phyloP scores from a whole-genome alignment of 2,329 filamentous ascomycete genomes.

The Chalaropsis thielavioides region DNA sequence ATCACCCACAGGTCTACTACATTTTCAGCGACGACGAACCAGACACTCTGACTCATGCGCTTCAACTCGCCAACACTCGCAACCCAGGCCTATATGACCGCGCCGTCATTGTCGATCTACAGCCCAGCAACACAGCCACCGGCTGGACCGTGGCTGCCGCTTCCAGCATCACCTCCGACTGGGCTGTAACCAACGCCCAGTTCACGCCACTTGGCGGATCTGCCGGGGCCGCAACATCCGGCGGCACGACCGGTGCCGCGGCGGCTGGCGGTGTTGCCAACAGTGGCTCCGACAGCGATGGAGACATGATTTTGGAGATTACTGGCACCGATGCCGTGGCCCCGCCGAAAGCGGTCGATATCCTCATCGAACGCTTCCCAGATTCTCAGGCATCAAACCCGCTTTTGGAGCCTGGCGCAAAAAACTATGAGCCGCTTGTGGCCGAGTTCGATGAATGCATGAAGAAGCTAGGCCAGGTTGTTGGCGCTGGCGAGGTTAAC shows the following conservation, averaged over 20 bases:
- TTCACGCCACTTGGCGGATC: slow-evolving; percentile 32
- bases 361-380: neutral
- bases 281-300: slow-evolving; percentile 4
- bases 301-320: slow-evolving; percentile 13
- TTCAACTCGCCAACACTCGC: slow-evolving; percentile 26
- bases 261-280: neutral
- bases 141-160: slow-evolving; percentile 49
- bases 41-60: slow-evolving; percentile 53
- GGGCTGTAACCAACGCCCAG: slow-evolving; percentile 42
- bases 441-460: slow-evolving; percentile 46
- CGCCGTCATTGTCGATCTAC: slow-evolving; percentile 43
- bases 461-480: slow-evolving; percentile 38
- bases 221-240: slow-evolving; percentile 30
- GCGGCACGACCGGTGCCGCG: slow-evolving; percentile 26
- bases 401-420: slow-evolving; percentile 21
- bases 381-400: slow-evolving; percentile 12
- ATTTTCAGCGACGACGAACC: slow-evolving; percentile 86
- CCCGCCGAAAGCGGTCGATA: neutral
- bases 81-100: slow-evolving; percentile 26
- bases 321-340: slow-evolving; percentile 5
- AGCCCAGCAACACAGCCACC: slow-evolving; percentile 25
- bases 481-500: slow-evolving; percentile 36
- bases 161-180: slow-evolving; percentile 58
- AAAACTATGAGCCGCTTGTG: slow-evolving; percentile 36
- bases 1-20: slow-evolving; percentile 75